A percentile compares a stretch with the other conserved stretches of the same genome.
Evolutionary conservation across 1,139 yeast genomes (phyloP).

Genomic region (Schwanniomyces etchellsii): DNA sequence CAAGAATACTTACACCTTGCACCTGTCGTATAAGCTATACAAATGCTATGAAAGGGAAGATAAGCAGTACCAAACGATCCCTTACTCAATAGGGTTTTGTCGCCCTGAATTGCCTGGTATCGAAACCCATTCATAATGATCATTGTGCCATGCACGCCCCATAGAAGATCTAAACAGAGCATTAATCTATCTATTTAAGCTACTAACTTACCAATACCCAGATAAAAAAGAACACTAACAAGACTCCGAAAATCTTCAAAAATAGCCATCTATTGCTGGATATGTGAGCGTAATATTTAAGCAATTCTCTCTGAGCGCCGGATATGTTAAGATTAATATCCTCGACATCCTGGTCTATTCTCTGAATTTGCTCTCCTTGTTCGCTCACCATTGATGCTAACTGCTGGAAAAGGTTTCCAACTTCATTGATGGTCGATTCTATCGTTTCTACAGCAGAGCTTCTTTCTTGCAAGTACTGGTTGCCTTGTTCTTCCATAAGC

Average conservation of each 20-base stretch:
- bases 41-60: too few relatives aligned
- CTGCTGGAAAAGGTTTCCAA: slow-evolving; percentile 91
- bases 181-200: too few relatives aligned
- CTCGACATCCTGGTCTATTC: slow-evolving; percentile 93
- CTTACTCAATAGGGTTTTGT: too few relatives aligned
- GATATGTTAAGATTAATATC: slow-evolving; percentile 83
- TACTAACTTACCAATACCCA: slow-evolving; percentile 71
- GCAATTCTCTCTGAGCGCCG: slow-evolving; percentile 91
- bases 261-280: slow-evolving; percentile 91
- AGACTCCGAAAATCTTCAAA: slow-evolving; percentile 81
- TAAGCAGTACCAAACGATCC: too few relatives aligned
- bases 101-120: too few relatives aligned
- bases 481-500: slow-evolving; percentile 69
- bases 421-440: slow-evolving; percentile 92
- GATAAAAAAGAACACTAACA: slow-evolving; percentile 67
- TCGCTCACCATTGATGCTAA: slow-evolving; percentile 97
- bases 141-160: too few relatives aligned
- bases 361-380: slow-evolving; percentile 92
- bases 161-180: too few relatives aligned
- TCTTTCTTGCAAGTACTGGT: slow-evolving; percentile 75
- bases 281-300: slow-evolving; percentile 84
- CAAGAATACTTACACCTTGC: too few relatives aligned
- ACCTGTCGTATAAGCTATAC: too few relatives aligned
- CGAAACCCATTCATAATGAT: too few relatives aligned
- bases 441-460: slow-evolving; percentile 91